Conservation (phyloP, 768 basidiomycete species). For the Phaeotremella skinneri region DNA sequence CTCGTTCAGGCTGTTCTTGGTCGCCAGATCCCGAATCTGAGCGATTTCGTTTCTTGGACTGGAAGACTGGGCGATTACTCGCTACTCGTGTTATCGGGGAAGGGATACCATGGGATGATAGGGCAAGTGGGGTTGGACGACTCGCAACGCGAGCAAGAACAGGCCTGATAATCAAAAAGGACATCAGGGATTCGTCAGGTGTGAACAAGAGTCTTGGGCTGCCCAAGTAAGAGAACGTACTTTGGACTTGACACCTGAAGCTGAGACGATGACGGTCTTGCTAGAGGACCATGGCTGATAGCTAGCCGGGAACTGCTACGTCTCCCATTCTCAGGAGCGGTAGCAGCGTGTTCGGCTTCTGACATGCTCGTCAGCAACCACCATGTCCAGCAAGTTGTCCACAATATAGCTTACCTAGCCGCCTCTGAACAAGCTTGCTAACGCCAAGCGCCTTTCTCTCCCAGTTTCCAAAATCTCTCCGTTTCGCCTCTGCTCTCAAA, state of each 20-base stretch:
- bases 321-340: too few relatives aligned
- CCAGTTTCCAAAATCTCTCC: background rate
- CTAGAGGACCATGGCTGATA: too few relatives aligned
- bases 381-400: background rate
- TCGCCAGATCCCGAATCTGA: background rate
- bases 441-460: background rate
- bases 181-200: background rate
- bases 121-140: background rate
- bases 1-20: background rate
- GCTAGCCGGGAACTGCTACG: too few relatives aligned
- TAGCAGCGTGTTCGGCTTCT: too few relatives aligned
- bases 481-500: background rate
- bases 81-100: background rate
- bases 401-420: background rate
- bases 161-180: too few relatives aligned
- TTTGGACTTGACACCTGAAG: too few relatives aligned
- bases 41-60: constrained; percentile 1
- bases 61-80: background rate
- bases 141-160: too few relatives aligned
- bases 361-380: background rate
- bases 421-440: background rate
- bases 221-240: too few relatives aligned
- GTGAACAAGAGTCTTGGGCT: too few relatives aligned
- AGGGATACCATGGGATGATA: background rate
- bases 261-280: too few relatives aligned